A percentile compares a stretch with the other conserved stretches of the same genome.
Conservation (phyloP, 108 stramenopile species). For the Nitzschia inconspicua region DNA sequence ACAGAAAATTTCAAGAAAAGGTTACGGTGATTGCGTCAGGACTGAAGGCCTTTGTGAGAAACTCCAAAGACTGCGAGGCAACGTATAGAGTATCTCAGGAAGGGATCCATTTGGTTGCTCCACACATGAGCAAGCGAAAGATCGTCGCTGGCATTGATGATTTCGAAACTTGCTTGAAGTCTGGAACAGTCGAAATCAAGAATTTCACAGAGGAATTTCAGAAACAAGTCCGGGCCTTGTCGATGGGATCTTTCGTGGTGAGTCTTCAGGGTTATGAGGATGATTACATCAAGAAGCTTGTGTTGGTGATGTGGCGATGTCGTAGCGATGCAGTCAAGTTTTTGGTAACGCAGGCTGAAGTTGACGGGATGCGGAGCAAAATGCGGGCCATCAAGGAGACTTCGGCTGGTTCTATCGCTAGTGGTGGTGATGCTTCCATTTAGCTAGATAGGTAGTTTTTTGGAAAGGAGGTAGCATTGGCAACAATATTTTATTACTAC, state of each 20-base stretch:
- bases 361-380: constrained; percentile 70
- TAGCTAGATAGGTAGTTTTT: too few relatives aligned
- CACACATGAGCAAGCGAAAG: constrained; percentile 80
- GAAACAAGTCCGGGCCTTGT: constrained; percentile 28
- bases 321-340: constrained; percentile 55
- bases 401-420: neutral
- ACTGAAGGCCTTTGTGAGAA: constrained; percentile 70
- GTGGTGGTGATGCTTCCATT: too few relatives aligned
- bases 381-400: constrained; percentile 19
- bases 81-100: constrained; percentile 75
- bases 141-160: constrained; percentile 54
- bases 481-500: too few relatives aligned
- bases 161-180: constrained; percentile 58
- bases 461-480: too few relatives aligned
- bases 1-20: constrained; percentile 64
- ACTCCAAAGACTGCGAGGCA: constrained; percentile 49
- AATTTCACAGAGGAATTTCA: constrained; percentile 53
- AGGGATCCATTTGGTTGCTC: constrained; percentile 71
- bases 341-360: constrained; percentile 75
- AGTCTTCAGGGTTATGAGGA: constrained; percentile 68
- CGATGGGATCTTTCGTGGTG: constrained; percentile 76
- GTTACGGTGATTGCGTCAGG: constrained; percentile 78
- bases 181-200: constrained; percentile 22
- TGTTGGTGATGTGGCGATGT: constrained; percentile 75
- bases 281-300: constrained; percentile 66